Conservation (phyloP, 768 basidiomycete genomes). For the Rhizopogon vulgaris region DNA sequence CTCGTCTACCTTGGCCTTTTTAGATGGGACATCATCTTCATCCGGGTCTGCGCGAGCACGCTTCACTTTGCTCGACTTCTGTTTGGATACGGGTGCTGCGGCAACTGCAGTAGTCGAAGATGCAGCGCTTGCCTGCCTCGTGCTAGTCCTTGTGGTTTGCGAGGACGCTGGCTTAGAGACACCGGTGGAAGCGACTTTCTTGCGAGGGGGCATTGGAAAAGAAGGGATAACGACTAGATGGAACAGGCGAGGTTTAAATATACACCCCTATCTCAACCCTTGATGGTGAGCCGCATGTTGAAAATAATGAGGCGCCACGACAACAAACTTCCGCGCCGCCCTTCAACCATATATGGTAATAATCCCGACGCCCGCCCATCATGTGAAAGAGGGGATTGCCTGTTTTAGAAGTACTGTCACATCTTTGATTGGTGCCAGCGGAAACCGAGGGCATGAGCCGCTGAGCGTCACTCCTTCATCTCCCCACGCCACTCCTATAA, state of each 20-base stretch:
- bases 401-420: not conserved
- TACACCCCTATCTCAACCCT: not conserved
- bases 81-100: slow-evolving; percentile 21
- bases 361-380: not conserved
- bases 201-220: slow-evolving; percentile 38
- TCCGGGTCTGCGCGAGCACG: slow-evolving; percentile 9
- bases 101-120: slow-evolving; percentile 15
- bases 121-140: slow-evolving; percentile 16
- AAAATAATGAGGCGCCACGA: not conserved
- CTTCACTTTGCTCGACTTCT: slow-evolving; percentile 21
- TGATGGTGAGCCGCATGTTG: not conserved
- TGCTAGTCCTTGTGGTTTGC: slow-evolving; percentile 30
- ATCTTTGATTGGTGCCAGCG: no score
- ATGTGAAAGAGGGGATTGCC: not conserved
- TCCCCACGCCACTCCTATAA: no score
- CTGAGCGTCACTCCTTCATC: no score
- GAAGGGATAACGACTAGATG: not conserved
- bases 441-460: no score
- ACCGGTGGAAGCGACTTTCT: slow-evolving; percentile 31
- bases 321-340: not conserved
- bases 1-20: slow-evolving; percentile 15
- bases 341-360: not conserved
- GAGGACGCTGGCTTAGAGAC: slow-evolving; percentile 19
- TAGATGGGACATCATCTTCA: slow-evolving; percentile 7
- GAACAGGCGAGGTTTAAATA: not conserved